Conservation (phyloP, 2,329 filamentous ascomycete genomes). For the Beauveria scarabaeidicola region DNA sequence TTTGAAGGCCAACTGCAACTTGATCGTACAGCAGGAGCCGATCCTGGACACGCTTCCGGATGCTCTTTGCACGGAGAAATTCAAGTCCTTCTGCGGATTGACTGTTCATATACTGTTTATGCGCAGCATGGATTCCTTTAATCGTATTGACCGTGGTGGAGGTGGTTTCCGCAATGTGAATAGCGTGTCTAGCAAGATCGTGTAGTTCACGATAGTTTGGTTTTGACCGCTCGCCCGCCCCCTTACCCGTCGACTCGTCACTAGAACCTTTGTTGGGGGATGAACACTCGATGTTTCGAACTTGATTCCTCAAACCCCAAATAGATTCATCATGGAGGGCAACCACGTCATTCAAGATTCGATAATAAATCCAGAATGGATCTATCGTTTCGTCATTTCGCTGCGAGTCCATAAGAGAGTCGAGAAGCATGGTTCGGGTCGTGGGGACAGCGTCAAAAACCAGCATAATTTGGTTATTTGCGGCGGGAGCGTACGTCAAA, state of each 20-base stretch:
- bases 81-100: neutral
- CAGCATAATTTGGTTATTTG: conserved; percentile 20
- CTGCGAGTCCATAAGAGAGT: conserved; percentile 1
- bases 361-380: conserved; percentile 30
- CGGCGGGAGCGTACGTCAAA: conserved; percentile 20
- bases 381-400: conserved; percentile 13
- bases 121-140: conserved; percentile 24
- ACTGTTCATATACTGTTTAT: conserved; percentile 12
- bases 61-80: conserved; percentile 5
- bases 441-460: conserved; percentile 21
- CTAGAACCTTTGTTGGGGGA: neutral
- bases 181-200: conserved; percentile 34
- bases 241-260: too few relatives aligned
- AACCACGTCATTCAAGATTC: conserved; percentile 23
- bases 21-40: conserved; percentile 26
- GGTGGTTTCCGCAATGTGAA: conserved; percentile 36
- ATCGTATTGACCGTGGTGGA: conserved; percentile 26
- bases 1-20: conserved; percentile 26
- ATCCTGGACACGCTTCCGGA: conserved; percentile 19
- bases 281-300: conserved; percentile 26
- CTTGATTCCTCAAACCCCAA: conserved; percentile 29
- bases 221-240: neutral
- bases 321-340: conserved; percentile 26
- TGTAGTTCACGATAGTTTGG: conserved; percentile 29
- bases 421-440: conserved; percentile 8